These are phyloP conservation scores for Aspergillus jensenii DNA, from an alignment of 2,329 filamentous ascomycete genomes.

Conservation along the genomic window DNA sequence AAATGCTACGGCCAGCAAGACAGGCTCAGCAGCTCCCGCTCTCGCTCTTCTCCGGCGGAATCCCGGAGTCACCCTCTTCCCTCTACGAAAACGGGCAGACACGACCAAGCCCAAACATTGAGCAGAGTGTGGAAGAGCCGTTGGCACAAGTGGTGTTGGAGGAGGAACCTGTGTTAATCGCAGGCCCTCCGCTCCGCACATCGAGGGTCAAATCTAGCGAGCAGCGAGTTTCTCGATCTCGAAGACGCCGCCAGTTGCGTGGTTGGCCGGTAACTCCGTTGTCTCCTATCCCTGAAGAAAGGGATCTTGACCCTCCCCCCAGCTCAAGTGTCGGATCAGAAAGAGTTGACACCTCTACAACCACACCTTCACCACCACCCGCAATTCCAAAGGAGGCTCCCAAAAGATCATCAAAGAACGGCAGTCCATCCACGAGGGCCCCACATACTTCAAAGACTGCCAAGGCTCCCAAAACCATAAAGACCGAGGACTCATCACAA, in stretches of 20 bases:
- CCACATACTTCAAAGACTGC: not conserved
- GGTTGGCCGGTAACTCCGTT: not conserved
- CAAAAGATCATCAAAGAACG: not conserved
- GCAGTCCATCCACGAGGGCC: not conserved
- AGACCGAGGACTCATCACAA: too few species aligned
- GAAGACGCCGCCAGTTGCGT: not conserved
- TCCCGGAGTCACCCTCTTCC: slow-evolving; percentile 3
- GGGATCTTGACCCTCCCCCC: slow-evolving; percentile 7
- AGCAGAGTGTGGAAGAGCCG: slow-evolving; percentile 10
- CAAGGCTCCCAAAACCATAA: not conserved
- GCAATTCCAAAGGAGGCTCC: not conserved
- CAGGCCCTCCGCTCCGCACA: slow-evolving; percentile 11
- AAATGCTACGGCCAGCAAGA: not conserved
- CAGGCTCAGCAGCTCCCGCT: slow-evolving; percentile 7
- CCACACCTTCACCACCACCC: not conserved
- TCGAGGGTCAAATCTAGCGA: slow-evolving; percentile 5
- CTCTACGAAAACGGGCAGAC: slow-evolving; percentile 4
- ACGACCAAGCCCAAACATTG: not conserved
- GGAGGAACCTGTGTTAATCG: slow-evolving; percentile 10
- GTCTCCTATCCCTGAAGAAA: slow-evolving; percentile 19
- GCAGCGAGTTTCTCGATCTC: not conserved
- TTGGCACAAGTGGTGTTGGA: slow-evolving; percentile 17
- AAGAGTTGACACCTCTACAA: not conserved
- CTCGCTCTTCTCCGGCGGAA: slow-evolving; percentile 5
- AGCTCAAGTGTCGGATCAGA: slow-evolving; percentile 13